phyloP scores from a whole-genome alignment of 306 rosid genomes.

The Lathyrus aphaca region DNA sequence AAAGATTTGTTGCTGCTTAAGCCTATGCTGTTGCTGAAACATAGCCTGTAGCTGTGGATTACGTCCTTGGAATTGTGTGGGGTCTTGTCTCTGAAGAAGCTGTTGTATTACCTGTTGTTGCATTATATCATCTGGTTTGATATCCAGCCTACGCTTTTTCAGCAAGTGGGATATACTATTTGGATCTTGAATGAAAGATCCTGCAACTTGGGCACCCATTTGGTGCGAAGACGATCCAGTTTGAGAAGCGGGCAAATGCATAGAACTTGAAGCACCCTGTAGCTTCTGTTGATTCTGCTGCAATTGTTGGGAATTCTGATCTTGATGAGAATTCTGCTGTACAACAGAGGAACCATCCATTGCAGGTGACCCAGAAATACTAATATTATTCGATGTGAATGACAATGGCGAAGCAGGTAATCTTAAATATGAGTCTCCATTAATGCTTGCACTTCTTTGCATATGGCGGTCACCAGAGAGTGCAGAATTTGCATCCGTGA shows the following conservation, averaged over 20 bases:
- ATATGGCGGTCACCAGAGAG: slow-evolving; percentile 93
- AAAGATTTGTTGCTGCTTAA: slow-evolving; percentile 63
- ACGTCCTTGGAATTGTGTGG: slow-evolving; percentile 74
- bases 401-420: slow-evolving; percentile 95
- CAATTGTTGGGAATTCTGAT: slow-evolving; percentile 73
- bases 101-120: slow-evolving; percentile 86
- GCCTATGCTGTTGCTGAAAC: slow-evolving; percentile 76
- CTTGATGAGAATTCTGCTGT: slow-evolving; percentile 87
- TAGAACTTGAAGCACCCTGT: slow-evolving; percentile 75
- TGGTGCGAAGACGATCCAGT: slow-evolving; percentile 59
- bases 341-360: slow-evolving; percentile 89
- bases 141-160: slow-evolving; percentile 83
- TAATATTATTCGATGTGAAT: slow-evolving; percentile 89
- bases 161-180: slow-evolving; percentile 60
- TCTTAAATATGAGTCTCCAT: slow-evolving; percentile 80
- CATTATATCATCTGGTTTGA: slow-evolving; percentile 79
- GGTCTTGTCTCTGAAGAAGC: slow-evolving; percentile 81
- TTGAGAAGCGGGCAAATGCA: slow-evolving; percentile 67
- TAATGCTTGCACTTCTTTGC: slow-evolving; percentile 97
- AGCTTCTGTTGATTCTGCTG: slow-evolving; percentile 69
- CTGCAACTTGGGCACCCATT: slow-evolving; percentile 63
- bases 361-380: slow-evolving; percentile 86
- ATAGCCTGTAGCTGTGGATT: slow-evolving; percentile 79
- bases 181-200: slow-evolving; percentile 78
- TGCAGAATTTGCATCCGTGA: slow-evolving; percentile 97